These are phyloP conservation scores for Apiotrichum siamense DNA, from an alignment of 1,284 basidiomycete species.

Conservation along the genomic window DNA sequence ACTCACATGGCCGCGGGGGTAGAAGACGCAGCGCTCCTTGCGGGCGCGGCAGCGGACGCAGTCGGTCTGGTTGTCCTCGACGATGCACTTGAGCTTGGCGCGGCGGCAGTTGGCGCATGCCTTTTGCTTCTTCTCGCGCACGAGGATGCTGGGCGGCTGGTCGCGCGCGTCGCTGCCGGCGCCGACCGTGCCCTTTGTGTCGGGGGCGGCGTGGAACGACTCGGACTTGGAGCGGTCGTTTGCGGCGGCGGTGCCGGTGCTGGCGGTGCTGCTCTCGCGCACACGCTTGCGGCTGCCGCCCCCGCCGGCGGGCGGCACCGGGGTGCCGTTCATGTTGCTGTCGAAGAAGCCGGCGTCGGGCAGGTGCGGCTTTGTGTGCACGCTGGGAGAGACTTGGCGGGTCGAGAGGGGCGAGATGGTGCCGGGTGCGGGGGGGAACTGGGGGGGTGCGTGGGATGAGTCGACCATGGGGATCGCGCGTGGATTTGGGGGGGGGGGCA, in stretches of 20 bases:
- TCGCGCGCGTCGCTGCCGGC: constrained; percentile 4
- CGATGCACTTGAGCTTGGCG: constrained; percentile 42
- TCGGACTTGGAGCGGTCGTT: no score
- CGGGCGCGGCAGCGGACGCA: constrained; percentile 39
- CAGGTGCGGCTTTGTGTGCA: background rate
- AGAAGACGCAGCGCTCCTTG: constrained; percentile 39
- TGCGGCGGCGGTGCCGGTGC: no score
- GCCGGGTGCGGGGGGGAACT: background rate
- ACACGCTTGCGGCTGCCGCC: background rate
- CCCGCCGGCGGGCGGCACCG: background rate
- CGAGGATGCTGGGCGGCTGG: constrained; percentile 13
- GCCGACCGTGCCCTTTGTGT: background rate
- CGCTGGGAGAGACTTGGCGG: background rate
- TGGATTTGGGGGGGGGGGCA: background rate
- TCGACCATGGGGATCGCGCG: no score
- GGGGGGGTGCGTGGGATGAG: background rate
- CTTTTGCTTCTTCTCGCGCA: constrained; percentile 28
- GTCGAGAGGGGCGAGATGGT: constrained; percentile 1
- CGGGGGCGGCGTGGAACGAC: no score
- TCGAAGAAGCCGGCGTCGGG: background rate
- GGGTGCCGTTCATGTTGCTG: no score
- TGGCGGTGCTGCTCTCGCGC: background rate
- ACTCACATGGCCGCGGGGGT: constrained; percentile 37
- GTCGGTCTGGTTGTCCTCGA: constrained; percentile 28
- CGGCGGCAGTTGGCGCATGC: constrained; percentile 40